Evolutionary conservation across 1,284 basidiomycete species (phyloP).

Genomic region (Austroboletus novae-zelandiae): DNA sequence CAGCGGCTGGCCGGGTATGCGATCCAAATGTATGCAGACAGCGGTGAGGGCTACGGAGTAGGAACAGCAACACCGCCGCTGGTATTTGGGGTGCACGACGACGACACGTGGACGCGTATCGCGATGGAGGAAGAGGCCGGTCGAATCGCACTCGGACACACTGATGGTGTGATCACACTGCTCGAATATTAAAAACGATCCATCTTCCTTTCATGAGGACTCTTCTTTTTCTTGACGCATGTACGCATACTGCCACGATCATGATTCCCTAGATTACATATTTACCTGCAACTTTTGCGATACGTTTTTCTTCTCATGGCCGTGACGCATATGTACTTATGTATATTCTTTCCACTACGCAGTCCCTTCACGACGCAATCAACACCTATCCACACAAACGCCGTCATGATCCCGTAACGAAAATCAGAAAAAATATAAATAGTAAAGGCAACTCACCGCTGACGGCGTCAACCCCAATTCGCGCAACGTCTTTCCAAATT

Average conservation of each 20-base stretch:
- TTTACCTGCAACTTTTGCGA: no score
- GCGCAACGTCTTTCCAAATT: slow-evolving; percentile 66
- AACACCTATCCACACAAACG: slow-evolving; percentile 42
- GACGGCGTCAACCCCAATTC: slow-evolving; percentile 79
- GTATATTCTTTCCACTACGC: no score
- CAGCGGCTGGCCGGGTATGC: slow-evolving; percentile 55
- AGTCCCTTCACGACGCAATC: slow-evolving; percentile 40
- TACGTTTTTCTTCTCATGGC: no score
- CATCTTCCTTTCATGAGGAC: background rate
- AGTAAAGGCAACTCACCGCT: slow-evolving; percentile 47
- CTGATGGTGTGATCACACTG: slow-evolving; percentile 49
- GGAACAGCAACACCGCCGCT: no score
- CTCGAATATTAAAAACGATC: slow-evolving; percentile 40
- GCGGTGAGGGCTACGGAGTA: background rate
- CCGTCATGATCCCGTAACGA: background rate
- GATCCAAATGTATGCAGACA: slow-evolving; percentile 8
- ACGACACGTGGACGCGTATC: slow-evolving; percentile 47
- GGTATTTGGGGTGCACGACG: slow-evolving; percentile 43
- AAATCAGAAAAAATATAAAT: background rate
- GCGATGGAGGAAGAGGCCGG: slow-evolving; percentile 62
- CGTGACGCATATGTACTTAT: no score
- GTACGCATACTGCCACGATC: no score
- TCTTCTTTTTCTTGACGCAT: background rate
- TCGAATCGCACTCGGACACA: slow-evolving; percentile 51
- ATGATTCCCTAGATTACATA: no score